phyloP scores from a whole-genome alignment of 352 stramenopile species.

The Phytophthora constricta region DNA sequence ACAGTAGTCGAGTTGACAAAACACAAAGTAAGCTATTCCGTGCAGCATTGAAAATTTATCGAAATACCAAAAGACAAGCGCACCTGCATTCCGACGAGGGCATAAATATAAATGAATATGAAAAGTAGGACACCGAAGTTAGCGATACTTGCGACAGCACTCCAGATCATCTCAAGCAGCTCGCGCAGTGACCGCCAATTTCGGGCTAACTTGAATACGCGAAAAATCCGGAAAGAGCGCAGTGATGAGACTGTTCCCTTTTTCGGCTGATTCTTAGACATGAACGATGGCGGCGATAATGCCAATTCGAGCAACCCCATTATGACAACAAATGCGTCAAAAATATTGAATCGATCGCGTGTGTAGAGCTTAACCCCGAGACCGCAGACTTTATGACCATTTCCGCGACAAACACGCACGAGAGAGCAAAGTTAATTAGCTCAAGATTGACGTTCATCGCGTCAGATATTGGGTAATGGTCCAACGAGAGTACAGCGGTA shows the following conservation, averaged over 20 bases:
- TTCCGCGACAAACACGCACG: slow-evolving; percentile 75
- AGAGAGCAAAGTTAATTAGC: slow-evolving; percentile 83
- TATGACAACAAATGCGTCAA: slow-evolving; percentile 88
- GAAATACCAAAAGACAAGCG: not conserved
- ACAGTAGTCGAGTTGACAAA: slow-evolving; percentile 50
- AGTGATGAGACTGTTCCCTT: slow-evolving; percentile 85
- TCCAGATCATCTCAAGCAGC: slow-evolving; percentile 90
- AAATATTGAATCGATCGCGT: slow-evolving; percentile 82
- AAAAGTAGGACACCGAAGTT: slow-evolving; percentile 96
- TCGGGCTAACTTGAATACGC: slow-evolving; percentile 95
- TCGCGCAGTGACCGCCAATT: slow-evolving; percentile 93
- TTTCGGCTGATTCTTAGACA: slow-evolving; percentile 55
- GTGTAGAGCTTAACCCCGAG: slow-evolving; percentile 80
- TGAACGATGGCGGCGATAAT: slow-evolving; percentile 73
- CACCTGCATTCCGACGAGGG: slow-evolving; percentile 89
- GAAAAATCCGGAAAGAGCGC: slow-evolving; percentile 90
- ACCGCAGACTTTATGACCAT: slow-evolving; percentile 88
- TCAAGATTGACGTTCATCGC: slow-evolving; percentile 64
- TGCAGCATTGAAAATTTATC: not conserved
- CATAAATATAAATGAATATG: slow-evolving; percentile 96
- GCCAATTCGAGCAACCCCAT: slow-evolving; percentile 77
- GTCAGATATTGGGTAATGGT: slow-evolving; percentile 81
- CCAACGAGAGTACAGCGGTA: slow-evolving; percentile 77
- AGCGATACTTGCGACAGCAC: slow-evolving; percentile 91
- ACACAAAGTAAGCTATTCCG: no score